phyloP scores from a whole-genome alignment of 1,284 basidiomycete genomes.

The Fomitopsis palustris region DNA sequence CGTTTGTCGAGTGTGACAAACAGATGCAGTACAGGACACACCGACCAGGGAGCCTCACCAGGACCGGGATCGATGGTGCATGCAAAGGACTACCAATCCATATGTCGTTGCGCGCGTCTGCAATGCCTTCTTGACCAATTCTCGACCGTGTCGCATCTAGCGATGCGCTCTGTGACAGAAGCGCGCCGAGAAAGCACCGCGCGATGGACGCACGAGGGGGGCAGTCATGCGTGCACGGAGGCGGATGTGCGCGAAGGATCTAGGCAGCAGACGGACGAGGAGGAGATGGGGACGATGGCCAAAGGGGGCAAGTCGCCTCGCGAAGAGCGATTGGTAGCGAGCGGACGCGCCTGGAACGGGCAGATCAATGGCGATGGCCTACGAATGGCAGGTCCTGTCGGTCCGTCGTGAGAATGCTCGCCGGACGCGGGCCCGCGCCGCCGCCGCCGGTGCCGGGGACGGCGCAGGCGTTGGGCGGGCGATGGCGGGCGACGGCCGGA shows the following conservation, averaged over 20 bases:
- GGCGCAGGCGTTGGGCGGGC: not conserved
- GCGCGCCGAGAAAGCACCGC: not conserved
- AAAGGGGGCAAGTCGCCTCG: not conserved
- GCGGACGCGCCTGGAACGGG: not conserved
- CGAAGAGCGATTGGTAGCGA: not conserved
- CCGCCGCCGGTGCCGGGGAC: not conserved
- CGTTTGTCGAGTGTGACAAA: not conserved
- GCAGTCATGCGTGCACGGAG: not conserved
- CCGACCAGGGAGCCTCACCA: not conserved
- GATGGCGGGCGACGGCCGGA: not conserved
- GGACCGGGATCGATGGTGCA: not conserved
- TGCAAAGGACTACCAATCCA: not conserved
- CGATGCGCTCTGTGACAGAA: not conserved
- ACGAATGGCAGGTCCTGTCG: not conserved
- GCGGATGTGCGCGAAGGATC: not conserved
- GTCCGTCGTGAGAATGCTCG: not conserved
- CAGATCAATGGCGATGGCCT: not conserved
- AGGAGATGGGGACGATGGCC: conserved; percentile 1
- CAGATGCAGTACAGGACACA: not conserved
- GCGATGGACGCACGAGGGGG: not conserved
- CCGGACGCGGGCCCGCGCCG: not conserved
- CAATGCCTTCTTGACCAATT: not conserved
- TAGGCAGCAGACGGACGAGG: not conserved
- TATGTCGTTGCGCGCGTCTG: not conserved
- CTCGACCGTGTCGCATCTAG: not conserved